Conservation (phyloP, 805 yeast species). For the Komagataella populi region DNA sequence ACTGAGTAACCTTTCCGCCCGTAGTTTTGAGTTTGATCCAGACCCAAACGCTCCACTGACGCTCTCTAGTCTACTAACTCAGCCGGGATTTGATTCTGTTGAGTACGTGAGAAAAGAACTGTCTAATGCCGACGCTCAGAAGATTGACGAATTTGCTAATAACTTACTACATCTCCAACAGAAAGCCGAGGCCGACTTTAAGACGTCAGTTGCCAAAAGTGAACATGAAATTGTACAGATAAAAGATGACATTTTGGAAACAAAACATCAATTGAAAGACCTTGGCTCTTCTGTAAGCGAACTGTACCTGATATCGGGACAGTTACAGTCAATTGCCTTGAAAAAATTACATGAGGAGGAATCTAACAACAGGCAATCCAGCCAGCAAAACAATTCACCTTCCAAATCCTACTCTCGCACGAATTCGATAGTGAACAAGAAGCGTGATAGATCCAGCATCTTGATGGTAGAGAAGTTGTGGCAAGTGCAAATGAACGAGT, state of each 20-base stretch:
- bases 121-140: conserved; percentile 54
- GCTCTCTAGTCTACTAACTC: neutral
- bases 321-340: conserved; percentile 47
- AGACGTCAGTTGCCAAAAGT: conserved; percentile 44
- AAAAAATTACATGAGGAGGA: conserved; percentile 34
- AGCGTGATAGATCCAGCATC: conserved; percentile 53
- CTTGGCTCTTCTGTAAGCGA: conserved; percentile 49
- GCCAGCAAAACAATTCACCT: conserved; percentile 1
- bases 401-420: conserved; percentile 7
- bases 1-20: neutral
- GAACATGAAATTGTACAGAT: conserved; percentile 48
- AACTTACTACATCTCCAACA: conserved; percentile 33
- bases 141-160: conserved; percentile 57
- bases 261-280: conserved; percentile 49
- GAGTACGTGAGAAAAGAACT: conserved; percentile 34
- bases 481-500: conserved; percentile 55
- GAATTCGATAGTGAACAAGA: neutral
- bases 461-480: conserved; percentile 67
- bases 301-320: conserved; percentile 42
- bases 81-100: conserved; percentile 30
- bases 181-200: conserved; percentile 42
- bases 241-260: conserved; percentile 43
- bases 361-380: conserved; percentile 8
- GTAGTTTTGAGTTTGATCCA: neutral
- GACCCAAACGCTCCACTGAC: neutral